Base-by-base conservation (phyloP, 371 early-diverging fungal genomes). In the Blakeslea trispora region DNA sequence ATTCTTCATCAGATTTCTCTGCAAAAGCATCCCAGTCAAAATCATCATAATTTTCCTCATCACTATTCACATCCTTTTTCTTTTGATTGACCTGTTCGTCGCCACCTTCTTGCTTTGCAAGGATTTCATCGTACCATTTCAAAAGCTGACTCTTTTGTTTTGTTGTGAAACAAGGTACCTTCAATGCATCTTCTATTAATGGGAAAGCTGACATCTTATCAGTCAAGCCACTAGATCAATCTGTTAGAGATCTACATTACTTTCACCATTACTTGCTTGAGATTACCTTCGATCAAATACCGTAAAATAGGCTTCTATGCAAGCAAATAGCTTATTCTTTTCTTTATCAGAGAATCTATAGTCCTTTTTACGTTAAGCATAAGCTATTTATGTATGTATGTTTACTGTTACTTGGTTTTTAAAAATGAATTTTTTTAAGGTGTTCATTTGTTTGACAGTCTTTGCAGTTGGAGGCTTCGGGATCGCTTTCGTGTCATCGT, bases 11-110 rank as follows among this genome's bases (percentile, higher is more conserved):
- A n/a, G n/a, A n/a, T 21, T 53, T 55, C 49, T 68, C 64, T 49
- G 67, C 72, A 63, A 71, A 71, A 15, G 72, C 72, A 64, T 71
- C 71, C 71, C 71, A 71, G 44, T 71, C 71, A 57, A 71, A 71
- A 42, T 67, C 64, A 41, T 66, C 72, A 41, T 68, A 71, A 42
- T 68, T 57, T 34, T 67, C 67, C 43, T 58, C 64, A 11, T 63
- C 53, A 11, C 48, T 39, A 23, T 45, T 19, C 5, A 39, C 8
- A n/a, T 50, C 1, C 13, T 50, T 40, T 17, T 21, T 22, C 28
- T 57, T 47, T 22, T 46, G 5, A 14, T 13, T 22, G 37, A 28
- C 39, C n/a, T 22, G 8, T 3, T 3, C 9, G 39, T 54, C 46
- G 7, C 45, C n/a, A 1, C 59, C 56, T 44, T 61, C 62, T 23